A percentile compares a stretch with the other conserved stretches of the same genome.
Conservation (phyloP, 495 filamentous ascomycete genomes). For the Corynascus novoguineensis region DNA sequence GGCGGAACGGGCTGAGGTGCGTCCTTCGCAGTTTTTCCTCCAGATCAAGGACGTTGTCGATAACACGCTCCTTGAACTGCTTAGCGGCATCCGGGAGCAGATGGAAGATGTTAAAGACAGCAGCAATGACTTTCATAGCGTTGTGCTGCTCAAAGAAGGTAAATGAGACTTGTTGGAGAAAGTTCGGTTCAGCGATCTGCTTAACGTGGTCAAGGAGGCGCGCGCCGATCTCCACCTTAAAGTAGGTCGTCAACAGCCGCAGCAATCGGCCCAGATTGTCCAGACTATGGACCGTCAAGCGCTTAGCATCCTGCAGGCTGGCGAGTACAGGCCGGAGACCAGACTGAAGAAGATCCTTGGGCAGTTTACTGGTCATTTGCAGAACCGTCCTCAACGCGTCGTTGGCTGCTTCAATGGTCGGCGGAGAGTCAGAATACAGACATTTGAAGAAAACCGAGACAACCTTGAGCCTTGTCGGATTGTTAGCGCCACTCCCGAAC, state of each 20-base stretch:
- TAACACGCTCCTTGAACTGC: slow-evolving; percentile 80
- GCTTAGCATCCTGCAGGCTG: slow-evolving; percentile 89
- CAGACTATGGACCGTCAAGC: slow-evolving; percentile 80
- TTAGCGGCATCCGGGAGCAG: slow-evolving; percentile 82
- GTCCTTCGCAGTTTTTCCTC: slow-evolving; percentile 83
- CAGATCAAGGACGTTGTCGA: slow-evolving; percentile 82
- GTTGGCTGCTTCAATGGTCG: slow-evolving; percentile 92
- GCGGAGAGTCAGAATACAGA: slow-evolving; percentile 81
- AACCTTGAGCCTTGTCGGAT: slow-evolving; percentile 72
- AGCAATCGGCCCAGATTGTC: slow-evolving; percentile 87
- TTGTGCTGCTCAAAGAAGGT: slow-evolving; percentile 86
- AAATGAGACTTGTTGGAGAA: slow-evolving; percentile 86
- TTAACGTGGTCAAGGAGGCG: slow-evolving; percentile 89
- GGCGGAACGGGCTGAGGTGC: slow-evolving; percentile 86
- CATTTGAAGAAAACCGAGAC: slow-evolving; percentile 97
- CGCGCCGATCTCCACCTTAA: slow-evolving; percentile 96
- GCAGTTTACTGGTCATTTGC: slow-evolving; percentile 80
- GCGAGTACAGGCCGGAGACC: slow-evolving; percentile 91
- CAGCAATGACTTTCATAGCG: slow-evolving; percentile 86
- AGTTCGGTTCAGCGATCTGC: slow-evolving; percentile 71
- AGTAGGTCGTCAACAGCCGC: slow-evolving; percentile 90
- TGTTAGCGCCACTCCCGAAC: slow-evolving; percentile 61
- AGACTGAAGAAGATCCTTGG: slow-evolving; percentile 91
- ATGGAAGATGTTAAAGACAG: slow-evolving; percentile 95
- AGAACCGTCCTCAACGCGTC: slow-evolving; percentile 79